Base-by-base conservation (phyloP, 2,329 filamentous ascomycete species). In the Penicillium sp. region DNA sequence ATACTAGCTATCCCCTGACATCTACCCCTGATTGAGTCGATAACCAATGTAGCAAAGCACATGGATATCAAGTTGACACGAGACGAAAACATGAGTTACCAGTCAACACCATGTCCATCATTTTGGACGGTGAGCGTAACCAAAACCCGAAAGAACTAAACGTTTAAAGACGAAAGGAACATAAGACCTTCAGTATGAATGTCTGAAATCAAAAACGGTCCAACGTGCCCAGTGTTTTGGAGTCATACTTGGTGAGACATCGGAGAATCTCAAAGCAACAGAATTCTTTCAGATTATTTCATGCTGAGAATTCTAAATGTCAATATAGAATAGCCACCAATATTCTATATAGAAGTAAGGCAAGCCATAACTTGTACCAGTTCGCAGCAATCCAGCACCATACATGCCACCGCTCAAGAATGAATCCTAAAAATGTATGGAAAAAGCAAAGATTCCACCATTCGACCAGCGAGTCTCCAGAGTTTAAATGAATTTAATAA, bases 401-500 rank as follows among this genome's bases (percentile, higher is more conserved):
- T 7, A 27, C 15, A 34, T 32, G n/a, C 9, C 40, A 18, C 5
- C 39, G 23, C 21, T n/a, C 10, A 48, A 48, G 7, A 27, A 1
- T 41, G 7, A 18, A 18, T 15, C 21, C 8, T 12, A 25, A 18
- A 38, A 15, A 47, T 39, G 34, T 9, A 18, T 6, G 12, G 13
- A 6, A 29, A 18, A 31, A 7, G 0, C 21, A 40, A 34, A 35
- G 6, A 10, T 10, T 12, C 9, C 21, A 39, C 29, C 25, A 45
- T 13, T 15, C 21, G 21, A 10, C 25, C n/a, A 23, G 13, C 21
- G 42, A 16, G 29, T 7, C 4, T 16, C 13, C 1, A 3, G 15
- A 5, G 2, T 6, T 18, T 42, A 53, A 13, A 54, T 42, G 52
- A 77, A 71, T 47, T 75, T 70, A 50, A 76, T 70, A 55, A 73